phyloP scores from a whole-genome alignment of 1,139 yeast genomes.

The Diutina ranongensis region DNA sequence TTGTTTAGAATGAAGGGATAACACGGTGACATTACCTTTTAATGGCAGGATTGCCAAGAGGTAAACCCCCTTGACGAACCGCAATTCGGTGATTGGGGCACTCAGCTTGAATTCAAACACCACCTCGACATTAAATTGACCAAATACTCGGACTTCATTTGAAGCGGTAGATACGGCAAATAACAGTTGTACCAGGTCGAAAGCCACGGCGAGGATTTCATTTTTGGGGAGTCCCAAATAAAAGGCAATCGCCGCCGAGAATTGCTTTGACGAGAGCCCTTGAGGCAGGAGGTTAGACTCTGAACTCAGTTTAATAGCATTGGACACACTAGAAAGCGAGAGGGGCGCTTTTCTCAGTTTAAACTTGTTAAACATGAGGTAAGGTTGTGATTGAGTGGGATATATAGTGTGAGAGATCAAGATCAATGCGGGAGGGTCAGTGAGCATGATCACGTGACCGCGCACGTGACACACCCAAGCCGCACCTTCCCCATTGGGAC shows the following conservation, averaged over 20 bases:
- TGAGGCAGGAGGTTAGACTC: conserved; percentile 29
- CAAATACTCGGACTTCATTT: conserved; percentile 69
- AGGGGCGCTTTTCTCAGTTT: conserved; percentile 32
- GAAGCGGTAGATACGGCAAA: conserved; percentile 67
- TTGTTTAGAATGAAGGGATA: conserved; percentile 56
- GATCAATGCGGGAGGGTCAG: no score
- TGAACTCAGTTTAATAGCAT: conserved; percentile 39
- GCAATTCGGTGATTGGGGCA: conserved; percentile 41
- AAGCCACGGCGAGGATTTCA: conserved; percentile 53
- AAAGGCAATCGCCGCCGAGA: conserved; percentile 23
- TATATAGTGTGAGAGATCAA: no score
- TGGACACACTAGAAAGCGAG: conserved; percentile 39
- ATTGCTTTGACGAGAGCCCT: conserved; percentile 24
- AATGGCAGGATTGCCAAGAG: conserved; percentile 48
- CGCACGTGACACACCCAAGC: background rate
- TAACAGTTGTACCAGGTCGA: conserved; percentile 81
- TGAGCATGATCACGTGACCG: background rate
- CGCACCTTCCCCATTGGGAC: background rate
- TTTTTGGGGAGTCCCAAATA: conserved; percentile 29
- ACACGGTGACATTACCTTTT: conserved; percentile 43
- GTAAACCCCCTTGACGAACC: conserved; percentile 72
- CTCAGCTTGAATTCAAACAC: conserved; percentile 43
- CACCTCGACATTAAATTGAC: conserved; percentile 74
- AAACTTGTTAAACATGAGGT: conserved; percentile 33
- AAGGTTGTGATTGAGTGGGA: background rate